phyloP scores from a whole-genome alignment of 2,329 filamentous ascomycete genomes.

The Lomentospora prolificans region DNA sequence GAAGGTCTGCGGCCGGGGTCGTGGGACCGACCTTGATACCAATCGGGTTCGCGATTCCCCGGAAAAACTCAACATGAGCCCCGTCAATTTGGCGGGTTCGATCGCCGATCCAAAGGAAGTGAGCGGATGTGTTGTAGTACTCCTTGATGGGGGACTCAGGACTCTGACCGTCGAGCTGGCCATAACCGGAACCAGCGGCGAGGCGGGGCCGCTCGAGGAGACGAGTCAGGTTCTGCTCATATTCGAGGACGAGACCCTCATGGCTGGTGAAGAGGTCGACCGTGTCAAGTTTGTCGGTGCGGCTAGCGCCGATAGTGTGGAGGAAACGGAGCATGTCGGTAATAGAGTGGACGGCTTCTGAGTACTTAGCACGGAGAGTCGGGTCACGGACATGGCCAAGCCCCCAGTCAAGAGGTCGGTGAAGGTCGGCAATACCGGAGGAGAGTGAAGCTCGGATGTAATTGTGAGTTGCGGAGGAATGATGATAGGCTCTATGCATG shows the following conservation, averaged over 20 bases:
- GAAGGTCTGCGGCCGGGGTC: slow-evolving; percentile 66
- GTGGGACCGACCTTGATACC: slow-evolving; percentile 92
- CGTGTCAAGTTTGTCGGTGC: slow-evolving; percentile 72
- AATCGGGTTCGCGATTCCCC: slow-evolving; percentile 89
- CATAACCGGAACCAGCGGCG: slow-evolving; percentile 18
- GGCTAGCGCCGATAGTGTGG: slow-evolving; percentile 83
- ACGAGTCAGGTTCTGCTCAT: slow-evolving; percentile 81
- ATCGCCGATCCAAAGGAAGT: slow-evolving; percentile 98
- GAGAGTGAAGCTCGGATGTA: slow-evolving; percentile 77
- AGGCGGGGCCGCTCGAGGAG: slow-evolving; percentile 54
- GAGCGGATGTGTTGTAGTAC: slow-evolving; percentile 89
- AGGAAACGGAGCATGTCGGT: slow-evolving; percentile 91
- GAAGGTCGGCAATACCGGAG: slow-evolving; percentile 86
- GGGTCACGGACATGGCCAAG: slow-evolving; percentile 84
- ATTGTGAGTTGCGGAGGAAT: slow-evolving; percentile 90
- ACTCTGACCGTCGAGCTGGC: slow-evolving; percentile 30
- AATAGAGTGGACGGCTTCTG: slow-evolving; percentile 72
- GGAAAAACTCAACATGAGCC: slow-evolving; percentile 94
- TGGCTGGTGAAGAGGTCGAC: slow-evolving; percentile 95
- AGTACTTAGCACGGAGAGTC: slow-evolving; percentile 76
- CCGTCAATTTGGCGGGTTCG: slow-evolving; percentile 88
- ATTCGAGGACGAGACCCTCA: slow-evolving; percentile 87
- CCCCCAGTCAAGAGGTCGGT: slow-evolving; percentile 89
- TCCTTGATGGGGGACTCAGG: slow-evolving; percentile 33
- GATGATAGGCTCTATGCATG: slow-evolving; percentile 70